Percentiles rank a stretch among this genome's conserved stretches.
Evolutionary conservation across 371 early-diverging fungal genomes (phyloP).

Genomic region (Apophysomyces sp.): DNA sequence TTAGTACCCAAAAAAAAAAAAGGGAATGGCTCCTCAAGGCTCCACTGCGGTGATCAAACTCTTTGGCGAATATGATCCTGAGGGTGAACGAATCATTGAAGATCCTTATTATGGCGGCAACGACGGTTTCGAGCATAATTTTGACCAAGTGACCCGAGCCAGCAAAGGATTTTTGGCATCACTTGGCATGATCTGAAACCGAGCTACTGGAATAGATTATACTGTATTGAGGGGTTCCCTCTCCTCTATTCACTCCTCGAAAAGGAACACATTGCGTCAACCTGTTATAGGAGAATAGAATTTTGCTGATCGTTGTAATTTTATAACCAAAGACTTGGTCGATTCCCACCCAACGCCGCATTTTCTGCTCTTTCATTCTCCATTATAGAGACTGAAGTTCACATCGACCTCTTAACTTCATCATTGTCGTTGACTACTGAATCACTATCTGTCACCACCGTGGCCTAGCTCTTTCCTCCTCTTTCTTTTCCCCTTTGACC

Average conservation of each 20-base stretch:
- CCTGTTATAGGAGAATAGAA: background rate
- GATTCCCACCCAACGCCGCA: no score
- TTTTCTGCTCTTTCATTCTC: no score
- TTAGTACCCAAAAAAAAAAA: background rate
- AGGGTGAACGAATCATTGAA: constrained; percentile 74
- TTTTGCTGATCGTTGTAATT: no score
- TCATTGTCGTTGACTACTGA: no score
- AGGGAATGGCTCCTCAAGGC: constrained; percentile 34
- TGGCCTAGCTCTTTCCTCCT: no score
- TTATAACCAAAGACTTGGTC: background rate
- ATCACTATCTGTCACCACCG: no score
- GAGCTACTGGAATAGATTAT: background rate
- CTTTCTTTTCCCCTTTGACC: no score
- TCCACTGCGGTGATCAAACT: constrained; percentile 57
- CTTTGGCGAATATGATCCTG: constrained; percentile 88
- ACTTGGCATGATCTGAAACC: constrained; percentile 20
- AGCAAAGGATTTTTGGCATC: constrained; percentile 44
- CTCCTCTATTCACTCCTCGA: background rate
- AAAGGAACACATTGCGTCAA: background rate
- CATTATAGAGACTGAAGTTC: no score
- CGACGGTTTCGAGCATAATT: constrained; percentile 87
- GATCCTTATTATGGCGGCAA: constrained; percentile 91
- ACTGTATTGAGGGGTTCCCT: background rate
- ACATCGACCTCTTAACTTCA: no score
- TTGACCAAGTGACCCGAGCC: constrained; percentile 75